Evolutionary conservation across 2,329 filamentous ascomycete species (phyloP), one percentile per base, ranked within the genome.

Genomic region (Colletotrichum filicis): DNA sequence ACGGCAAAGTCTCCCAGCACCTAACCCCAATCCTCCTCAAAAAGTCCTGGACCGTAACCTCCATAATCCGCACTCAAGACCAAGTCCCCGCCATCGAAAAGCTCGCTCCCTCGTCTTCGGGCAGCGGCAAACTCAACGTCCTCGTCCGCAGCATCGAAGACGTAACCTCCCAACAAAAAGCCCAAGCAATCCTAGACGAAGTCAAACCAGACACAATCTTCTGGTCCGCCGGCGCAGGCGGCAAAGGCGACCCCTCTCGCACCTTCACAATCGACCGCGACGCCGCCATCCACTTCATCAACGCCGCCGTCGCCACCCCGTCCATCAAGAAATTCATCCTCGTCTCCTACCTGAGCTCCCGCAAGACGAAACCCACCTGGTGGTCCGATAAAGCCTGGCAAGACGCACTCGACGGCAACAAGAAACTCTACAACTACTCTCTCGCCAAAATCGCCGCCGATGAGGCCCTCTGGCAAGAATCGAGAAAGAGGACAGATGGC

Each of bases 1-100:
- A 95, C 84, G 94, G 94, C 84, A 94, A 95, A 80, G 83, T 97
- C 73, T 90, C 94, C 76, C 90, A 94, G 71, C 84, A 92, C 56
- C 88, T 97, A 52, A 97, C 94, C 9, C 93, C 93, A 1, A 87
- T 95, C 72, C 90, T 97, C 8, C 90, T 97, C 55, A 87, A 91
- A 63, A 90, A 92, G 76, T 90, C 90, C 42, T 96, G 94, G 92
- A 90, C 90, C 76, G 92, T 97, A 66, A 95, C 93, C 73, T 94
- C 92, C 80, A 85, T 97, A 74, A 92, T 97, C 80, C 93, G 94
- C 78, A 89, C 91, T 75, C 85, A 90, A n/a, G 90, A 91, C 0
- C 94, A 97, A 76, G 87, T 89, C 56, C 79, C 85, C 4, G 85
- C 91, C 66, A 91, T 97, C 70, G 83, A 92, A 77, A 26, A 26